Conservation (phyloP, 169 alveolate genomes). For the Babesia divergens region DNA sequence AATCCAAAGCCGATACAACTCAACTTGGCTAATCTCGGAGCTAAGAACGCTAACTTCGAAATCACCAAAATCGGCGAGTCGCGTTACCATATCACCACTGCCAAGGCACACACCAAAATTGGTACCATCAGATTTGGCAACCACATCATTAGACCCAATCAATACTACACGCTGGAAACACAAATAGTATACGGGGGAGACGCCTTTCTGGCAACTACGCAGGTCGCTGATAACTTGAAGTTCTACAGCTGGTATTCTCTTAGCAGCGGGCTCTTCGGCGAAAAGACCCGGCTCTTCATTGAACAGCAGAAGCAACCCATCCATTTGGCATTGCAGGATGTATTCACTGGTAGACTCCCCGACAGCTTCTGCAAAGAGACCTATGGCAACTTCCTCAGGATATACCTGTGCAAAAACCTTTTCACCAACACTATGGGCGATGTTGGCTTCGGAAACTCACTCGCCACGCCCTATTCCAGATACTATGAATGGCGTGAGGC, state of each 20-base stretch:
- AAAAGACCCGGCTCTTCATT: slow-evolving; percentile 3
- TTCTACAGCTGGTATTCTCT: neutral
- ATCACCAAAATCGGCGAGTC: neutral
- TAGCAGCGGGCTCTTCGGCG: slow-evolving; percentile 1
- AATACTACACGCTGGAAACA: neutral
- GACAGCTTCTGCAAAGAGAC: slow-evolving; percentile 18
- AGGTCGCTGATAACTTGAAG: neutral
- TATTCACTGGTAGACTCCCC: neutral
- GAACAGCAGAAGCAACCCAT: slow-evolving; percentile 33
- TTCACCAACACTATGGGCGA: slow-evolving; percentile 25
- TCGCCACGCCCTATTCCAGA: neutral
- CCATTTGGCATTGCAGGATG: neutral
- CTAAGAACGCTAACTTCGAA: slow-evolving; percentile 4
- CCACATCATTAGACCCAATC: slow-evolving; percentile 6
- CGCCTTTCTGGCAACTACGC: slow-evolving; percentile 2
- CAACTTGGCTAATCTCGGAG: neutral
- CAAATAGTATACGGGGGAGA: neutral
- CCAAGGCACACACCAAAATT: slow-evolving; percentile 3
- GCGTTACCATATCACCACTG: neutral
- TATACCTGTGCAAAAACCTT: slow-evolving; percentile 27
- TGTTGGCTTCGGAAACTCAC: neutral
- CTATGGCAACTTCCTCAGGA: slow-evolving; percentile 16
- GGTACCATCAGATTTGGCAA: slow-evolving; percentile 24
- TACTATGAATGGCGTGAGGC: slow-evolving; percentile 12
- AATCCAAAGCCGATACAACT: slow-evolving; percentile 15